A percentile compares a stretch with the other conserved stretches of the same genome.
These are phyloP conservation scores for Verticillium longisporum DNA, from an alignment of 2,329 filamentous ascomycete species.

Conservation along the genomic window DNA sequence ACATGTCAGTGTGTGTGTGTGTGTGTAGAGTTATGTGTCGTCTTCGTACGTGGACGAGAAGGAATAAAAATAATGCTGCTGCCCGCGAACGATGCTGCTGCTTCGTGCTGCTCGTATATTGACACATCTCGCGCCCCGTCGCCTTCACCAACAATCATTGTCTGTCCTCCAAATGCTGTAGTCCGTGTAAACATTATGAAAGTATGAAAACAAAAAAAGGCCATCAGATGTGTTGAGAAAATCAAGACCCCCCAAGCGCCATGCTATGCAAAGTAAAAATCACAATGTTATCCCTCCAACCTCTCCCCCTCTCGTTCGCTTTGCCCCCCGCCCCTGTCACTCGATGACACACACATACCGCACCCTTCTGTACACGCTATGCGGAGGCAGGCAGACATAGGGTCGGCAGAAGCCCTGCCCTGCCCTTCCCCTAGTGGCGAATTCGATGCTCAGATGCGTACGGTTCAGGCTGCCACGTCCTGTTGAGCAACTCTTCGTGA, in stretches of 20 bases:
- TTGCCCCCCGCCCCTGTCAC: neutral
- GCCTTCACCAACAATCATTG: neutral
- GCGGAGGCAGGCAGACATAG: too few species aligned
- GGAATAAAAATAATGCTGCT: neutral
- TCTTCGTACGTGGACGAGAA: too few species aligned
- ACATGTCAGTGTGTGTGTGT: neutral
- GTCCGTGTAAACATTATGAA: neutral
- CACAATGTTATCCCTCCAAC: neutral
- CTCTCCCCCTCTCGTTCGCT: neutral
- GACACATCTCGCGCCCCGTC: neutral
- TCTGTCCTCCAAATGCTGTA: neutral
- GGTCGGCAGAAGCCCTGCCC: too few species aligned
- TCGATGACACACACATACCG: neutral
- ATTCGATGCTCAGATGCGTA: slow-evolving; percentile 25
- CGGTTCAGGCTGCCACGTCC: slow-evolving; percentile 43
- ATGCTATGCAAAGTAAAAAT: slow-evolving; percentile 6
- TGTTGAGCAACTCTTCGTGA: slow-evolving; percentile 39
- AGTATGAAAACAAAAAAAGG: neutral
- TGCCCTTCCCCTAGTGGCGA: neutral
- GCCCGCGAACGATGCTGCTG: neutral
- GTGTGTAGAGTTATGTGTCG: too few species aligned
- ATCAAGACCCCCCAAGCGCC: neutral
- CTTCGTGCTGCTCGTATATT: neutral
- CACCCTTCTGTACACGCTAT: too few species aligned
- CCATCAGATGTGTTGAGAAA: neutral